Conservation (phyloP, 73 alveolate species). For the Paramecium sonneborni region DNA sequence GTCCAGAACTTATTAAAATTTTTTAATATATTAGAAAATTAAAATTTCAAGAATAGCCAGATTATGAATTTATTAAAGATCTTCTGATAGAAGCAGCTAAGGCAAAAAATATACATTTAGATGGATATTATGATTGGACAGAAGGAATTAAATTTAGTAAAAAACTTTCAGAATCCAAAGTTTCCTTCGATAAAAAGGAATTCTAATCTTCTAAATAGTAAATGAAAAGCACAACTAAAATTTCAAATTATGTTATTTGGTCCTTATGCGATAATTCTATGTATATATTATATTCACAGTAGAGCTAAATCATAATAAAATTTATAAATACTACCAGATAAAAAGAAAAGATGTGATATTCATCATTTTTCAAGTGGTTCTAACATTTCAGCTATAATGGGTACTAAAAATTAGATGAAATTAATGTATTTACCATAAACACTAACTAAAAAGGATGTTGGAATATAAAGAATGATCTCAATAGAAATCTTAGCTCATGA, state of each 20-base stretch:
- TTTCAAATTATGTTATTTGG: background rate
- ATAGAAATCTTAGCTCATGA: background rate
- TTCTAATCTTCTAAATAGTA: background rate
- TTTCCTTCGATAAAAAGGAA: background rate
- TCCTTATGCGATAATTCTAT: background rate
- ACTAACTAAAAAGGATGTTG: background rate
- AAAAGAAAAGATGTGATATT: background rate
- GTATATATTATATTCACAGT: background rate
- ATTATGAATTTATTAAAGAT: background rate
- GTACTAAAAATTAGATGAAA: background rate
- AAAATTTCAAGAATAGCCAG: conserved; percentile 24
- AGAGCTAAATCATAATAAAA: background rate
- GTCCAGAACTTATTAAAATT: background rate
- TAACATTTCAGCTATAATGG: background rate
- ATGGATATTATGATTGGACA: conserved; percentile 33
- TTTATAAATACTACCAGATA: background rate
- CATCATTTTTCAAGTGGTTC: background rate
- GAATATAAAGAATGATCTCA: background rate
- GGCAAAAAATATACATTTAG: background rate
- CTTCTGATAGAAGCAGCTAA: background rate
- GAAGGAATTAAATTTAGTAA: conserved; percentile 4
- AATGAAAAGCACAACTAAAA: background rate
- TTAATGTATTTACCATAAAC: background rate
- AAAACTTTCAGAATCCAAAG: background rate
- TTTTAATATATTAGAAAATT: background rate